Base-by-base conservation (phyloP, 1,139 yeast species). In the Debaryomycetaceae sp. region DNA sequence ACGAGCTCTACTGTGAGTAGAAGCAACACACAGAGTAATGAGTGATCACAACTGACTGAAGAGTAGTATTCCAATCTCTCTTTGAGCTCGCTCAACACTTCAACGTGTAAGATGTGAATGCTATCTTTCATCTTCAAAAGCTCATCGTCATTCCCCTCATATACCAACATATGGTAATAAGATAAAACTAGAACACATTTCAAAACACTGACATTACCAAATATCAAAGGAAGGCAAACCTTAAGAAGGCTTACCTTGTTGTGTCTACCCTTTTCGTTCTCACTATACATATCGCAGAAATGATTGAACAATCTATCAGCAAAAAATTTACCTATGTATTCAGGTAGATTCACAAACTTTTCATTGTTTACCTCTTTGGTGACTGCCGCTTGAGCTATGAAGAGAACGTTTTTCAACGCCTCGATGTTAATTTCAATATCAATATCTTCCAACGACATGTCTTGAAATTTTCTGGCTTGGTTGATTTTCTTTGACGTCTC, bases 11-110 rank as follows among this genome's bases (percentile, higher is more conserved):
- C 34, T 8, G 43, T 38, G 17, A 38, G 40, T 11, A 38, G 27
- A n/a, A 38, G 34, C 27, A 38, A 38, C 23, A 38, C 40, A 5
- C 43, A 38, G 14, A 38, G 34, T 9, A 38, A 38, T 13, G 41
- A 38, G 34, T 38, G 41, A 4, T 38, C 41, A 31, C 41, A 38
- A 42, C 41, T 36, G 14, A 38, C 41, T 36, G 41, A 38, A 4
- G 41, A 38, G 34, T 30, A 38, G 41, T 38, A 38, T 8, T 38
- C 34, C 11, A 38, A 38, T 13, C 41, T 37, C 17, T 38, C 41
- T 30, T 31, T 38, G 20, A 38, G 27, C 23, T 38, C 41, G 8
- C 41, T 17, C 42, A 38, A 33, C 11, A 38, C 31, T 5, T 38
- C 22, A 35, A 38, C 11, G 5, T 38, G 41, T 20, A 38, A 22